Evolutionary conservation across 495 filamentous ascomycete genomes (phyloP), one percentile per base, ranked within the genome.

Genomic region (Aspergillus carlsbadensis): DNA sequence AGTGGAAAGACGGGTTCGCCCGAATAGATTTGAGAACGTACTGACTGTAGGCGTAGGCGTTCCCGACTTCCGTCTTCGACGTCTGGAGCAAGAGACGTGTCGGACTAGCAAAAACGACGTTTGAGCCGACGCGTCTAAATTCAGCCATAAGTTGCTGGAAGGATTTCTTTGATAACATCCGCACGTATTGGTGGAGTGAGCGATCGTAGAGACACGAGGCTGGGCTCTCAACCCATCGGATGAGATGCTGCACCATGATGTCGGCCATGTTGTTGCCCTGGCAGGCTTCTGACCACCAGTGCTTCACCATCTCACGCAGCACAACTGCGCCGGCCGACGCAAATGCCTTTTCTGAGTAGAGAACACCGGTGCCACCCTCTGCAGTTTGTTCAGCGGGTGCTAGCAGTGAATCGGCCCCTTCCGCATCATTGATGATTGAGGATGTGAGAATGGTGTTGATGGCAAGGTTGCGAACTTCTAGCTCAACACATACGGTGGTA

Each of bases 361-460:
- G 81, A 21, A 87, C 78, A 44, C 90, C 88, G 0, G 80, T 77
- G 0, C 85, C 82, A 11, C 71, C 77, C 52, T 86, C 83, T 37
- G 82, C 80, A n/a, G 78, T 71, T 11, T 81, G 79, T 13, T 84
- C 84, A 15, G 90, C 91, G 17, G 92, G 86, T 0, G 75, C 75
- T 14, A 78, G 56, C 61, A 47, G 88, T 81, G 67, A 94, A 57
- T 78, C 70, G 41, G 84, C 86, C 2, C 94, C 92, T 65, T 99
- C 94, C 13, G 93, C 86, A 55, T 99, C 94, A 59, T 96, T 98
- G 75, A 99, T 91, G n/a, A 99, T 81, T 0, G 94, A 93, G 1
- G 94, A 96, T 0, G 95, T 96, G 36, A 99, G 80, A 54, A 99
- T 93, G 4, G 95, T 98, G 70, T 99, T 99, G 70, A 99, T 98